Conservation (phyloP, 495 filamentous ascomycete species). For the Trichodelitschia bisporula region DNA sequence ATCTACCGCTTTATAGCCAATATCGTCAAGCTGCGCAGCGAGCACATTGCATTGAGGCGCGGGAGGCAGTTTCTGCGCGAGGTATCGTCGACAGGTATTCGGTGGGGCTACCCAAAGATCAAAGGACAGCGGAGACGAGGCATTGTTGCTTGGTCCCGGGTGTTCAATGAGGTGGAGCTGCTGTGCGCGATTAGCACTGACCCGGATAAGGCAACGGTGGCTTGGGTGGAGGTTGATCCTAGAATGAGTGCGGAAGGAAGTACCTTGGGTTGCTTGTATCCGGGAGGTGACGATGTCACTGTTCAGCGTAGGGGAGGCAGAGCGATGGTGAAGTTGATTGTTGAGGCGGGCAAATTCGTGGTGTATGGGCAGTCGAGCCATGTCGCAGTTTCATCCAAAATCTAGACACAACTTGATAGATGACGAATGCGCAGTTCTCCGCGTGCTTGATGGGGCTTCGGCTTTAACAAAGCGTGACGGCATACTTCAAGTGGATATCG, state of each 20-base stretch:
- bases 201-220: neutral
- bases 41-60: conserved; percentile 2
- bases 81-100: conserved; percentile 6
- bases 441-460: too few species aligned
- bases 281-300: neutral
- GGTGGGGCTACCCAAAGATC: conserved; percentile 5
- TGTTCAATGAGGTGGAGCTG: conserved; percentile 8
- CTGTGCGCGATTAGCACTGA: conserved; percentile 11
- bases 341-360: too few species aligned
- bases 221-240: conserved; percentile 6
- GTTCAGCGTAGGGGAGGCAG: too few species aligned
- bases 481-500: too few species aligned
- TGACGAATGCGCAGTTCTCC: too few species aligned
- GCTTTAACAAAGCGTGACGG: too few species aligned
- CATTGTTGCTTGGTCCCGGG: conserved; percentile 9
- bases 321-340: too few species aligned
- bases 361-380: too few species aligned
- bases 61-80: conserved; percentile 10
- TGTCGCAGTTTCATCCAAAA: too few species aligned
- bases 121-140: conserved; percentile 2
- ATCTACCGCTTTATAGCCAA: conserved; percentile 5
- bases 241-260: neutral
- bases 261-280: neutral
- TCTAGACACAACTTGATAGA: too few species aligned
- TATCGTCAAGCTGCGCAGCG: conserved; percentile 3